Percentiles rank a stretch among this genome's conserved stretches.
These are phyloP conservation scores for Escovopsis sp. DNA, from an alignment of 2,329 filamentous ascomycete species.

Conservation along the genomic window DNA sequence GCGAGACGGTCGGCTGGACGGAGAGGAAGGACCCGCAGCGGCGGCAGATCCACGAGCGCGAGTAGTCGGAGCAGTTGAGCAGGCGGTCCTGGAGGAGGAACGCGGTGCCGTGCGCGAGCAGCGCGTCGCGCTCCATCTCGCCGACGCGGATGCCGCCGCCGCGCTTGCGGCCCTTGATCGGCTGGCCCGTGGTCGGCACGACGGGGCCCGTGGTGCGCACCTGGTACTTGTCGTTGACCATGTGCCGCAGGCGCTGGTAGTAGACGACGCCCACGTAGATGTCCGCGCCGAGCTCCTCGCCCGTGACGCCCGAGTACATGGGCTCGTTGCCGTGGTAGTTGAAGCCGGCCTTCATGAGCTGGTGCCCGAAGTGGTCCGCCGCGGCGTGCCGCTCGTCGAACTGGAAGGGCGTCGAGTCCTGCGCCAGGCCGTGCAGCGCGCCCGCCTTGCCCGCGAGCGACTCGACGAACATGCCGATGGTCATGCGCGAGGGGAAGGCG, in stretches of 20 bases:
- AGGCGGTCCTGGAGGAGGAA: slow-evolving; percentile 90
- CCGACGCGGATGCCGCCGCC: slow-evolving; percentile 97
- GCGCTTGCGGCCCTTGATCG: slow-evolving; percentile 90
- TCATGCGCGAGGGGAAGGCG: slow-evolving; percentile 98
- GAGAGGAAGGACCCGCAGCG: slow-evolving; percentile 81
- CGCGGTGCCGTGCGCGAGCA: slow-evolving; percentile 87
- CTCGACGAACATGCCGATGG: slow-evolving; percentile 98
- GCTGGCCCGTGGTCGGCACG: slow-evolving; percentile 80
- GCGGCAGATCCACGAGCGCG: slow-evolving; percentile 77
- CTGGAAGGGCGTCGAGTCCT: slow-evolving; percentile 89
- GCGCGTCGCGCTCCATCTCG: slow-evolving; percentile 95
- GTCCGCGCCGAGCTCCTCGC: slow-evolving; percentile 82
- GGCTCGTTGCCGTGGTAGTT: slow-evolving; percentile 98
- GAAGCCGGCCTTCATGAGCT: slow-evolving; percentile 87
- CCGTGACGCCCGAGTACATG: slow-evolving; percentile 95
- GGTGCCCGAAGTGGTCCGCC: slow-evolving; percentile 87
- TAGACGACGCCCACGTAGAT: slow-evolving; percentile 97
- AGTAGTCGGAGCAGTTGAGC: slow-evolving; percentile 94
- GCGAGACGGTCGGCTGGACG: slow-evolving; percentile 63
- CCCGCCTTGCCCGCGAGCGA: slow-evolving; percentile 91
- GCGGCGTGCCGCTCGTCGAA: slow-evolving; percentile 89
- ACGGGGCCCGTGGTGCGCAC: slow-evolving; percentile 91
- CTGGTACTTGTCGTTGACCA: slow-evolving; percentile 99
- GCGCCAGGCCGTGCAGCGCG: slow-evolving; percentile 84
- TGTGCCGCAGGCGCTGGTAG: slow-evolving; percentile 95